Conservation (phyloP, 495 filamentous ascomycete genomes). For the Mytilinidion resinicola region DNA sequence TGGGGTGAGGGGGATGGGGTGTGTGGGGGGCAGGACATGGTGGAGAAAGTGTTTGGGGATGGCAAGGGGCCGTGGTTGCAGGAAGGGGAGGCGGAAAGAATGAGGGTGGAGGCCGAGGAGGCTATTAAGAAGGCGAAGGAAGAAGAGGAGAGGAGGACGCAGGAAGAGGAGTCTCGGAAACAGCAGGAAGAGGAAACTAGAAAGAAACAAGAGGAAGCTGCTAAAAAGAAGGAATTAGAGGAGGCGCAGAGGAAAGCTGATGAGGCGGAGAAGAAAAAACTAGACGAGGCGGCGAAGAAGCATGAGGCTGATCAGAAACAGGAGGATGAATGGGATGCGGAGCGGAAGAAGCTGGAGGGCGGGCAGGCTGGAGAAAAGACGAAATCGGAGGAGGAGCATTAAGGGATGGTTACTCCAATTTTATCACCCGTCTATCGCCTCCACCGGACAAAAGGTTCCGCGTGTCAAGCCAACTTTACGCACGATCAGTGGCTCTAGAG, state of each 20-base stretch:
- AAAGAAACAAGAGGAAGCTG: slow-evolving; percentile 32
- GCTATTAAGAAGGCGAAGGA: background rate
- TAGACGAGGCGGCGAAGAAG: background rate
- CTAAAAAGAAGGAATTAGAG: slow-evolving; percentile 29
- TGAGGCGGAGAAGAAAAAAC: slow-evolving; percentile 24
- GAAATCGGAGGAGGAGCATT: background rate
- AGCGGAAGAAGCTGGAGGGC: slow-evolving; percentile 3
- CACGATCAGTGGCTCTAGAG: too few species aligned
- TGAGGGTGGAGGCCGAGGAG: slow-evolving; percentile 1
- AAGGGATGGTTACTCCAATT: too few species aligned
- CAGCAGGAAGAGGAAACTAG: background rate
- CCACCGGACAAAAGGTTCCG: too few species aligned
- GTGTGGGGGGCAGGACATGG: slow-evolving; percentile 43
- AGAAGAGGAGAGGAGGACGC: background rate
- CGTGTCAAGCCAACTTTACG: too few species aligned
- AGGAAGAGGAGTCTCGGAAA: background rate
- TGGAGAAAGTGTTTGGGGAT: slow-evolving; percentile 43
- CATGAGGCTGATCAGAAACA: slow-evolving; percentile 1
- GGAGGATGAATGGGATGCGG: background rate
- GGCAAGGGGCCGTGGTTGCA: slow-evolving; percentile 27
- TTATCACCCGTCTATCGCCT: too few species aligned
- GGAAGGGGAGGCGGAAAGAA: slow-evolving; percentile 14
- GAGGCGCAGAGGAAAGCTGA: slow-evolving; percentile 31
- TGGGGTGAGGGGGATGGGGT: slow-evolving; percentile 44
- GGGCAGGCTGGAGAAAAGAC: slow-evolving; percentile 19